Percentiles rank a stretch among this genome's conserved stretches.
phyloP scores from a whole-genome alignment of 306 rosid genomes.

The Vigna unguiculata region DNA sequence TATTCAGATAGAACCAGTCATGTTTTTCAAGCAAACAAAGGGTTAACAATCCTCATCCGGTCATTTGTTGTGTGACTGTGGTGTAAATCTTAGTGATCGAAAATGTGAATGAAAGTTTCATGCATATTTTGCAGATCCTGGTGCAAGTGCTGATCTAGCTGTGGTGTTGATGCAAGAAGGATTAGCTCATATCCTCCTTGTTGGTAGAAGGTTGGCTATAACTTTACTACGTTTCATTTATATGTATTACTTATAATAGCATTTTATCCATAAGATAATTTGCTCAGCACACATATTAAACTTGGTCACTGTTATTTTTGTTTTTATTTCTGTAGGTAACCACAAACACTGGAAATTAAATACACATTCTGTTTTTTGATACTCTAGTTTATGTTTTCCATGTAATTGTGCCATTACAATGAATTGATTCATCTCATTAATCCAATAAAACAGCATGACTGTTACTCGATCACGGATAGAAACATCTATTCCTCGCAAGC shows the following conservation, averaged over 20 bases:
- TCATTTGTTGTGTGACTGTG: constrained; percentile 14
- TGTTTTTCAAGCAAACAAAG: constrained; percentile 21
- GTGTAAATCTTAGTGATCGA: constrained; percentile 33
- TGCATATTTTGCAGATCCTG: constrained; percentile 73
- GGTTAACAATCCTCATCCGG: constrained; percentile 19
- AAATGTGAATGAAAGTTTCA: constrained; percentile 12
- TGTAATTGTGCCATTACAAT: constrained; percentile 30
- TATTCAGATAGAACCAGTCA: constrained; percentile 5
- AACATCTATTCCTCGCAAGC: constrained; percentile 97
- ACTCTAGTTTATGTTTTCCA: constrained; percentile 27
- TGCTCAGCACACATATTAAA: background rate
- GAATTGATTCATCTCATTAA: constrained; percentile 34
- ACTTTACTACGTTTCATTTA: constrained; percentile 1
- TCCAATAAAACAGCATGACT: constrained; percentile 72
- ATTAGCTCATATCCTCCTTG: constrained; percentile 85
- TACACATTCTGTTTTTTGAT: constrained; percentile 29
- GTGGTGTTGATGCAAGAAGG: constrained; percentile 99
- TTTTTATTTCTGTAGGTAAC: constrained; percentile 36
- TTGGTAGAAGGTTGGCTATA: constrained; percentile 81
- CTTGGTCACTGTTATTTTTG: constrained; percentile 18
- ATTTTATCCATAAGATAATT: constrained; percentile 23
- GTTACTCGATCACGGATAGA: constrained; percentile 88
- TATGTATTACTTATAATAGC: background rate
- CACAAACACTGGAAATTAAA: constrained; percentile 9
- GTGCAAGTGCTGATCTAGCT: constrained; percentile 96